These are phyloP conservation scores for Colletotrichum eremochloae DNA, from an alignment of 2,329 filamentous ascomycete genomes.

Conservation along the genomic window DNA sequence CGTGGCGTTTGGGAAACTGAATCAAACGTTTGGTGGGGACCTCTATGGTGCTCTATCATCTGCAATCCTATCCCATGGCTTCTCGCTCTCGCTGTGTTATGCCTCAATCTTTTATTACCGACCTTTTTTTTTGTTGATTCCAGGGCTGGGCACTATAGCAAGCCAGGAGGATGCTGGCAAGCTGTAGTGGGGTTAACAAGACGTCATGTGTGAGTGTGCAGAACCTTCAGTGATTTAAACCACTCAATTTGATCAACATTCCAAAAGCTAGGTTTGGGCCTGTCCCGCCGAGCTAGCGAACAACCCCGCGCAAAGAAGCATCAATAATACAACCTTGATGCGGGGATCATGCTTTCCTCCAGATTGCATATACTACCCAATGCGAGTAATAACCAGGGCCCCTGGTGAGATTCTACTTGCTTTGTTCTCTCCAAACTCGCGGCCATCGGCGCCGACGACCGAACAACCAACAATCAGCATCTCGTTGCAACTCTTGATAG, in stretches of 20 bases:
- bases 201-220: background rate
- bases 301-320: background rate
- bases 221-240: background rate
- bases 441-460: slow-evolving; percentile 9
- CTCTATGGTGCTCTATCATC: background rate
- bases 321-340: background rate
- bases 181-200: background rate
- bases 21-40: too few relatives aligned
- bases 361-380: background rate
- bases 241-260: background rate
- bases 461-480: background rate
- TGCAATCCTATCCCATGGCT: too few relatives aligned
- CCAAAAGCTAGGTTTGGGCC: background rate
- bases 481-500: background rate
- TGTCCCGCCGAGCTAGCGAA: background rate
- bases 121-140: background rate
- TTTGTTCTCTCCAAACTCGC: background rate
- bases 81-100: background rate
- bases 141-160: background rate
- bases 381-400: background rate
- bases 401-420: background rate
- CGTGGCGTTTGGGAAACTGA: background rate
- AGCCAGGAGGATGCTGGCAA: background rate
- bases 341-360: slow-evolving; percentile 6
- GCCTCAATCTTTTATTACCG: background rate